These are phyloP conservation scores for Secale cereale DNA, from an alignment of 176 grass and related monocot species.

Conservation along the genomic window DNA sequence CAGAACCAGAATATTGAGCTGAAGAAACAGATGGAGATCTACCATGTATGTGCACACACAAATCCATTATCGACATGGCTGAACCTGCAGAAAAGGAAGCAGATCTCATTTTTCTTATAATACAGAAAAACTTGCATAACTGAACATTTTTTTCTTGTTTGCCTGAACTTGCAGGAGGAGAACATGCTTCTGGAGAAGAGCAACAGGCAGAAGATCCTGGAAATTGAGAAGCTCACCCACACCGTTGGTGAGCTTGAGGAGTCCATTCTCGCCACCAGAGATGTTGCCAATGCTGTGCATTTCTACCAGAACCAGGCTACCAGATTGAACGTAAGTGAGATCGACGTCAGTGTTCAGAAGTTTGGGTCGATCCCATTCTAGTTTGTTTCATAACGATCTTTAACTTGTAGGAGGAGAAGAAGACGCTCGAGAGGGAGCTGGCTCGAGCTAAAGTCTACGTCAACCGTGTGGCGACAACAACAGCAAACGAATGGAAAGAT, in stretches of 20 bases:
- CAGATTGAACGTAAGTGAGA: slow-evolving; percentile 55
- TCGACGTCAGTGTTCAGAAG: not conserved
- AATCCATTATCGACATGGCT: not conserved
- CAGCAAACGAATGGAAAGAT: slow-evolving; percentile 80
- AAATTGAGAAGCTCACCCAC: slow-evolving; percentile 78
- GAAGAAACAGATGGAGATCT: slow-evolving; percentile 79
- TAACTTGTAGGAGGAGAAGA: slow-evolving; percentile 75
- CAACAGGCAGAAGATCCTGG: slow-evolving; percentile 65
- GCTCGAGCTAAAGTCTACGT: slow-evolving; percentile 74
- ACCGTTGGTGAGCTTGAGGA: slow-evolving; percentile 80
- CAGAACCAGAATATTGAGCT: slow-evolving; percentile 91
- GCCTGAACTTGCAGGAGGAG: slow-evolving; percentile 50
- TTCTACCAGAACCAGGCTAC: slow-evolving; percentile 62
- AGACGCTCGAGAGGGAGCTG: slow-evolving; percentile 78
- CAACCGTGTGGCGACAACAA: slow-evolving; percentile 61
- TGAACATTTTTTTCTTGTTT: slow-evolving; percentile 12
- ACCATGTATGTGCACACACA: slow-evolving; percentile 41
- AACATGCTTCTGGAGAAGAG: slow-evolving; percentile 83
- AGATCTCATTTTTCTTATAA: not conserved
- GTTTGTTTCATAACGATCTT: not conserved
- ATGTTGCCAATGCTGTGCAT: slow-evolving; percentile 46
- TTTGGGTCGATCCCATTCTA: slow-evolving; percentile 1
- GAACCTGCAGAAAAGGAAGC: no score
- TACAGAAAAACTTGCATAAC: not conserved
- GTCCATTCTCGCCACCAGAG: slow-evolving; percentile 54